Percentiles rank a stretch among this genome's conserved stretches.
These are phyloP conservation scores for Paramarasmius palmivorus DNA, from an alignment of 1,284 basidiomycete genomes.

Conservation along the genomic window DNA sequence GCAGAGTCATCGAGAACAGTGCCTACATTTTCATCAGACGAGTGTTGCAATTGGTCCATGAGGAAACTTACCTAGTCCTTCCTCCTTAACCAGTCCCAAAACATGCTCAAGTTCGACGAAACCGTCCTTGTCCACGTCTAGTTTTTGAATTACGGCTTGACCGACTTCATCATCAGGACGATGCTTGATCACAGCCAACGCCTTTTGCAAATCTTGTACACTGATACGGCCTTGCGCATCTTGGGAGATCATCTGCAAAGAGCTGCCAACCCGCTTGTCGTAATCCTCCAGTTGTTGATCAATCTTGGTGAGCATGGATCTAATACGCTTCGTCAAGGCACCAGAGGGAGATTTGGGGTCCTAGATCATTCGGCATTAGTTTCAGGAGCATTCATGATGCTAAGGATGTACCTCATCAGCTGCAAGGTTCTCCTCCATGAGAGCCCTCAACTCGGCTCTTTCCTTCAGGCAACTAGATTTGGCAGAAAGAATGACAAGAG, in stretches of 20 bases:
- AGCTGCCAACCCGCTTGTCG: constrained; percentile 87
- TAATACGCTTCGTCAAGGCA: constrained; percentile 91
- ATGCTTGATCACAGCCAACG: constrained; percentile 93
- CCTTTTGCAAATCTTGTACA: constrained; percentile 87
- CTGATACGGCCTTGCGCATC: constrained; percentile 93
- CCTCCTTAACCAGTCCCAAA: constrained; percentile 75
- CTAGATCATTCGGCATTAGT: constrained; percentile 30
- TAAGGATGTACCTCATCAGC: constrained; percentile 69
- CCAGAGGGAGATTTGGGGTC: constrained; percentile 79
- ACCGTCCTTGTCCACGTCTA: constrained; percentile 96
- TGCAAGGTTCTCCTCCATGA: constrained; percentile 92
- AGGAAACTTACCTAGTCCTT: constrained; percentile 63
- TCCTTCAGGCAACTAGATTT: constrained; percentile 98
- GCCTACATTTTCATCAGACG: constrained; percentile 37
- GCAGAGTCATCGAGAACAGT: constrained; percentile 76
- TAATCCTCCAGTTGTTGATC: constrained; percentile 93
- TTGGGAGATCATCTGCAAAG: constrained; percentile 92
- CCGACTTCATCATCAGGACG: constrained; percentile 90
- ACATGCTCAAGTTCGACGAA: constrained; percentile 89
- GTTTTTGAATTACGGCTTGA: constrained; percentile 86
- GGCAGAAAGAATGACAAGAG: constrained; percentile 88
- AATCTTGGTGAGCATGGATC: constrained; percentile 94
- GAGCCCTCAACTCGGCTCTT: constrained; percentile 83
- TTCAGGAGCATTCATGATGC: neutral
- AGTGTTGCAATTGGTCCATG: constrained; percentile 6